Percentiles rank a stretch among this genome's conserved stretches.
Evolutionary conservation across 2,329 filamentous ascomycete species (phyloP).

Genomic region (Venturia oleaginea): DNA sequence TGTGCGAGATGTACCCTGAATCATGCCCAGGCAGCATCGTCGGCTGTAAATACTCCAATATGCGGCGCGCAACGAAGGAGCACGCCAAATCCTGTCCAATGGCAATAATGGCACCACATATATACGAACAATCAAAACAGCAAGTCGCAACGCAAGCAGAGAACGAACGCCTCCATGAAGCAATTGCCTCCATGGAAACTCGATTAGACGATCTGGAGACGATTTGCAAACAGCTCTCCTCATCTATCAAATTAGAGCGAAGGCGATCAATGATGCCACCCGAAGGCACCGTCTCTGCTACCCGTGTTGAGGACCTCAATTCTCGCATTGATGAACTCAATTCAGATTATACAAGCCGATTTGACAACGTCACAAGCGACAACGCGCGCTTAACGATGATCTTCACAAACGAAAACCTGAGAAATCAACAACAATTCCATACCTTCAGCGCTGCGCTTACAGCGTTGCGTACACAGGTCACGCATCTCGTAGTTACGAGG

Average conservation of each 20-base stretch:
- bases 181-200: neutral
- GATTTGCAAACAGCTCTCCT: conserved; percentile 6
- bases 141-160: conserved; percentile 36
- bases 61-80: conserved; percentile 29
- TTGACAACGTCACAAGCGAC: conserved; percentile 11
- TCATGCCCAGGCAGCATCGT: conserved; percentile 35
- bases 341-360: conserved; percentile 4
- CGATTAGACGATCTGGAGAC: conserved; percentile 10
- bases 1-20: conserved; percentile 34
- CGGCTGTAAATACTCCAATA: conserved; percentile 34
- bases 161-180: neutral
- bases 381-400: conserved; percentile 9
- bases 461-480: conserved; percentile 5
- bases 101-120: conserved; percentile 37
- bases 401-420: conserved; percentile 2
- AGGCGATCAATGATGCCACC: neutral
- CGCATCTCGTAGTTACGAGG: neutral
- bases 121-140: conserved; percentile 33
- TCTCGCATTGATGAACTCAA: neutral
- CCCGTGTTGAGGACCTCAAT: neutral
- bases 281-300: conserved; percentile 3
- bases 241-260: conserved; percentile 6
- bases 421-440: conserved; percentile 8
- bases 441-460: conserved; percentile 10
- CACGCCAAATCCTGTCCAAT: conserved; percentile 36